Evolutionary conservation across 768 basidiomycete species (phyloP).

Genomic region (Phylloporus arenicola): DNA sequence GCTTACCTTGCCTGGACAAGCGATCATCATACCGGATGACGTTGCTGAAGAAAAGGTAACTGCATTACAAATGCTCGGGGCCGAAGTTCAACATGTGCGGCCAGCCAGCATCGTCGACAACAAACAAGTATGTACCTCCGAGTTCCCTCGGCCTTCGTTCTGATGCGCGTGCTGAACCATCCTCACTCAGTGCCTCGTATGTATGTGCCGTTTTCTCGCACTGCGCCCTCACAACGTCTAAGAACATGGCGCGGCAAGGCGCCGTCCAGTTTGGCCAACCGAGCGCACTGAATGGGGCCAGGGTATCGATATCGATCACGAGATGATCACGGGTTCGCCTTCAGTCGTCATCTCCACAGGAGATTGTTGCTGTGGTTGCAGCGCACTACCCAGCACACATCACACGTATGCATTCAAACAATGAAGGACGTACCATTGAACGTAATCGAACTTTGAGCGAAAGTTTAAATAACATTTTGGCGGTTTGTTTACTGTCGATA

Average conservation of each 20-base stretch:
- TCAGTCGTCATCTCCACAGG: slow-evolving; percentile 53
- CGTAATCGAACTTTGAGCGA: too few relatives aligned
- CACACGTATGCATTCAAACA: too few relatives aligned
- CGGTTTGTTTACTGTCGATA: too few relatives aligned
- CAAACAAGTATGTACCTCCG: slow-evolving; percentile 60
- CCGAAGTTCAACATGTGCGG: slow-evolving; percentile 81
- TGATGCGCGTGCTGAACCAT: not conserved
- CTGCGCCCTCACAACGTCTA: not conserved
- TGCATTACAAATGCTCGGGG: slow-evolving; percentile 77
- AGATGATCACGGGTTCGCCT: slow-evolving; percentile 41
- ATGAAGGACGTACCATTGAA: too few relatives aligned
- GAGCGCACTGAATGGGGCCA: slow-evolving; percentile 21
- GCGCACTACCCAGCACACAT: too few relatives aligned
- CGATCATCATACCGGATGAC: slow-evolving; percentile 88
- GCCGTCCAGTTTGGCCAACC: slow-evolving; percentile 66
- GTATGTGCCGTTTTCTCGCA: slow-evolving; percentile 22
- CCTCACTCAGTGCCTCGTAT: slow-evolving; percentile 54
- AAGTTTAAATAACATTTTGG: too few relatives aligned
- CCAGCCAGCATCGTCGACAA: slow-evolving; percentile 96
- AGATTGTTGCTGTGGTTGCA: too few relatives aligned
- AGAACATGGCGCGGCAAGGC: slow-evolving; percentile 85
- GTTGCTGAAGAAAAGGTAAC: slow-evolving; percentile 89
- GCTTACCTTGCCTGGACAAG: slow-evolving; percentile 31
- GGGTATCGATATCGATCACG: slow-evolving; percentile 21
- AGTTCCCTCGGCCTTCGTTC: not conserved